Evolutionary conservation across 2,329 filamentous ascomycete species (phyloP), one percentile per base, ranked within the genome.

Genomic region (Epichloe hybrida): DNA sequence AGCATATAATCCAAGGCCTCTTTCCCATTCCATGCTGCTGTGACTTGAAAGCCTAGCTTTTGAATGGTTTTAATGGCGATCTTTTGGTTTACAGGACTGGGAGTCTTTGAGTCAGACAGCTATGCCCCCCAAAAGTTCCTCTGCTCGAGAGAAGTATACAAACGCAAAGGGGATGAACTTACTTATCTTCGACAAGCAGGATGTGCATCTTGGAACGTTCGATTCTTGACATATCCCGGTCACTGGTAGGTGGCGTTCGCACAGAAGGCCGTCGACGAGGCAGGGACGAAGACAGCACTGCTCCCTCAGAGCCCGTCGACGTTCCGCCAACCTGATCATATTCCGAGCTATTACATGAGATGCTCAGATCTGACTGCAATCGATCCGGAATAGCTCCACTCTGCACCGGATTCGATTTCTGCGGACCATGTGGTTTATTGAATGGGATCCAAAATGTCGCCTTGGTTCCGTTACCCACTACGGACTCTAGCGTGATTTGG

Each of bases 141-240:
- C 20, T 42, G 11, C 17, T 42, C 40, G 5, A 13, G 5, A 8
- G 40, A 3, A 21, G 21, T 27, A 42, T 15, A n/a, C 4, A 15
- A 46, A 8, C 21, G 21, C 37, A 13, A 5, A 13, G 12, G 11
- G 0, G 39, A 41, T 11, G 9, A 17, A 72, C 79, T 71, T 69
- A 81, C 79, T 90, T 89, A 62, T 91, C 87, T 66, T 91, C 87
- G 2, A 90, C 86, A 1, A 93, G 79, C 20, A 91, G 67, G n/a
- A 91, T 72, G 46, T 86, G 79, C 5, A 83, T 73, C 38, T 79
- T 76, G 49, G 76, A 71, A 50, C 86, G 74, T 50, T 86, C 82
- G 2, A 72, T 64, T 15, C 71, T 66, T 3, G 76, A 67, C 2
- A 86, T 61, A 17, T 75, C 75, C 44, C 74, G 64, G 2, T 73